Evolutionary conservation across 139 green algal genomes (phyloP), one percentile per base, ranked within the genome.

Genomic region (Tetradesmus obliquus): DNA sequence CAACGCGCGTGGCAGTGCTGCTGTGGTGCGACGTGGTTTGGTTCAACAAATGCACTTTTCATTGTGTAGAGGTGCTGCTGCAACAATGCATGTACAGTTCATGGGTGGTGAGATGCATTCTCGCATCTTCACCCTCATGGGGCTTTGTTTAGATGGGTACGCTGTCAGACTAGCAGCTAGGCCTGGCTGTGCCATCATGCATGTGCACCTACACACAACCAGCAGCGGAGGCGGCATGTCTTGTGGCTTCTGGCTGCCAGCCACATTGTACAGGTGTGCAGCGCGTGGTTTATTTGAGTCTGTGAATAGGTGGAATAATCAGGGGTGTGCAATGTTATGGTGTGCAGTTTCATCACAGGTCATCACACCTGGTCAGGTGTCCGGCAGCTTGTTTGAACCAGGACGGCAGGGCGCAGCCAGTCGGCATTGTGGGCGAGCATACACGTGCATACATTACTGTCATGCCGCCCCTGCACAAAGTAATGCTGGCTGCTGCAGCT

Each of bases 1-100:
- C 66, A 76, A 76, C 17, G 15, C 12, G 3, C 4, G 66, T 76
- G n/a, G 66, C 66, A 76, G 1, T 19, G 66, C 66, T 76, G 66
- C 5, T 24, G 66, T 17, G 32, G 32, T 45, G 32, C 32, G 32
- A 45, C 32, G 10, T 76, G 66, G 66, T 5, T 24, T 76, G 66
- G n/a, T 24, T 76, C 66, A 76, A 76, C 66, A 76, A 24, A 76
- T 76, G 66, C 66, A 4, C 66, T 71, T 71, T 71, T 3, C n/a
- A 19, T 6, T 24, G 15, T 24, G 66, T 76, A 76, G 7, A 20
- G 66, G n/a, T 76, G n/a, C 17, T 76, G 66, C 66, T 76, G 66
- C 66, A 76, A 24, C 66, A 76, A 76, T 76, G 66, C 66, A 76
- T 76, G 66, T 76, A 76, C 66, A 76, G 66, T 76, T 76, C 66